A percentile compares a stretch with the other conserved stretches of the same genome.
These are phyloP conservation scores for Sporothrix pseudoabietina DNA, from an alignment of 2,329 filamentous ascomycete genomes.

Conservation along the genomic window DNA sequence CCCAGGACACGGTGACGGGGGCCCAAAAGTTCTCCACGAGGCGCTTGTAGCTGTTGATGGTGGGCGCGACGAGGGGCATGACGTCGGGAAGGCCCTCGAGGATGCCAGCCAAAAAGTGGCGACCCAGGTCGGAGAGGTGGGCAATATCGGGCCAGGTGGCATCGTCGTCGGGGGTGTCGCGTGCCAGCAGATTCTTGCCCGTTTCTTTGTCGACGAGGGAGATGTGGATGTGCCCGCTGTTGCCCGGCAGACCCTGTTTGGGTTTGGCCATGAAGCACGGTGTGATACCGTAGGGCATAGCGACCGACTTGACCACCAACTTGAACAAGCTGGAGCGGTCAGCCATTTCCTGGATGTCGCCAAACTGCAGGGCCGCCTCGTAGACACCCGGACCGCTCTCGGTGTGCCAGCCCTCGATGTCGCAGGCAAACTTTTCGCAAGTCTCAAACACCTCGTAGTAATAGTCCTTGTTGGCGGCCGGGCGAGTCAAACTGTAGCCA, in stretches of 20 bases:
- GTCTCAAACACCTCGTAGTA: constrained; percentile 86
- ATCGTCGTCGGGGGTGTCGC: constrained; percentile 70
- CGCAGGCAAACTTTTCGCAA: constrained; percentile 74
- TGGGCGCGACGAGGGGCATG: constrained; percentile 94
- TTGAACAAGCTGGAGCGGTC: constrained; percentile 94
- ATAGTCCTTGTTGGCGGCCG: constrained; percentile 88
- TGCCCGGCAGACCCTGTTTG: constrained; percentile 84
- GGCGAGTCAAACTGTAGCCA: constrained; percentile 84
- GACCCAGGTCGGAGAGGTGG: constrained; percentile 81
- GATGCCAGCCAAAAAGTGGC: constrained; percentile 90
- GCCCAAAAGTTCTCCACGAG: constrained; percentile 99
- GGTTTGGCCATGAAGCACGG: constrained; percentile 99
- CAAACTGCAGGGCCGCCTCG: constrained; percentile 91
- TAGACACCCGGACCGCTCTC: constrained; percentile 93
- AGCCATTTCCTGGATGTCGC: constrained; percentile 84
- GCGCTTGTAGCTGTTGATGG: constrained; percentile 96
- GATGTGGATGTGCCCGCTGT: constrained; percentile 94
- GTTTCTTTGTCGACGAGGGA: constrained; percentile 75
- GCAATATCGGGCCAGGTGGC: constrained; percentile 74
- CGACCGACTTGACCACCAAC: constrained; percentile 87
- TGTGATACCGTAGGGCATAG: constrained; percentile 84
- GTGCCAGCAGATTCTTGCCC: constrained; percentile 83
- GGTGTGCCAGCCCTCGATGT: constrained; percentile 93
- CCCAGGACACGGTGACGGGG: constrained; percentile 96
- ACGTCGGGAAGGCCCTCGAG: constrained; percentile 87